A percentile compares a stretch with the other conserved stretches of the same genome.
Conservation (phyloP, 192 early-diverging fungal species). For the Chytriomyces confervae region DNA sequence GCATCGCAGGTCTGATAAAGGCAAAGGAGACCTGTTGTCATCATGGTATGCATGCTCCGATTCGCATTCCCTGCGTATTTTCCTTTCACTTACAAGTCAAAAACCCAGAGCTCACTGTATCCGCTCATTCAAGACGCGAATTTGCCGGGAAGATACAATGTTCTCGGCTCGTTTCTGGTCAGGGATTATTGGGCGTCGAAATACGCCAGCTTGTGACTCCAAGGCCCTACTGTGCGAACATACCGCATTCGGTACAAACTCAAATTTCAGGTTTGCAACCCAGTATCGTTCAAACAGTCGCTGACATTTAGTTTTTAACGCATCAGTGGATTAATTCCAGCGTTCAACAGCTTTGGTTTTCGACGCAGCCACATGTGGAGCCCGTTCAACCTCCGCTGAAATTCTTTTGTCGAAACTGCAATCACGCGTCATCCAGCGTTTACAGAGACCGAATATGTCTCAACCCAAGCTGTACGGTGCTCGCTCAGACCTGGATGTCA, state of each 20-base stretch:
- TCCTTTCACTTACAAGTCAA: background rate
- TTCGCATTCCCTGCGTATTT: background rate
- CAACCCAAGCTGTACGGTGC: slow-evolving; percentile 1
- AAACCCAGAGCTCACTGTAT: slow-evolving; percentile 2
- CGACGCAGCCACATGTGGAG: background rate
- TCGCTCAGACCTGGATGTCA: slow-evolving; percentile 14
- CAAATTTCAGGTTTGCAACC: slow-evolving; percentile 2
- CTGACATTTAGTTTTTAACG: background rate
- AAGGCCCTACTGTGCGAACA: background rate
- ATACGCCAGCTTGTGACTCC: background rate
- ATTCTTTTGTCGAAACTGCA: slow-evolving; percentile 1
- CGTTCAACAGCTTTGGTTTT: slow-evolving; percentile 18
- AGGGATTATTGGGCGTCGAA: slow-evolving; percentile 16
- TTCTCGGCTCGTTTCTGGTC: slow-evolving; percentile 12
- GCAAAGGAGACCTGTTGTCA: slow-evolving; percentile 13
- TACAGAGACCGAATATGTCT: slow-evolving; percentile 1
- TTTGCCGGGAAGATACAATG: slow-evolving; percentile 10
- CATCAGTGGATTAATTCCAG: slow-evolving; percentile 9
- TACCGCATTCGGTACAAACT: slow-evolving; percentile 29
- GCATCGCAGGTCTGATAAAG: background rate
- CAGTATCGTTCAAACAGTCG: background rate
- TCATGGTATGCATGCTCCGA: background rate
- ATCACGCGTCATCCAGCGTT: background rate
- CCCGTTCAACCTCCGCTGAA: slow-evolving; percentile 7
- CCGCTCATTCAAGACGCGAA: background rate